Conservation (phyloP, 805 yeast species). For the Wickerhamomyces chambardii region DNA sequence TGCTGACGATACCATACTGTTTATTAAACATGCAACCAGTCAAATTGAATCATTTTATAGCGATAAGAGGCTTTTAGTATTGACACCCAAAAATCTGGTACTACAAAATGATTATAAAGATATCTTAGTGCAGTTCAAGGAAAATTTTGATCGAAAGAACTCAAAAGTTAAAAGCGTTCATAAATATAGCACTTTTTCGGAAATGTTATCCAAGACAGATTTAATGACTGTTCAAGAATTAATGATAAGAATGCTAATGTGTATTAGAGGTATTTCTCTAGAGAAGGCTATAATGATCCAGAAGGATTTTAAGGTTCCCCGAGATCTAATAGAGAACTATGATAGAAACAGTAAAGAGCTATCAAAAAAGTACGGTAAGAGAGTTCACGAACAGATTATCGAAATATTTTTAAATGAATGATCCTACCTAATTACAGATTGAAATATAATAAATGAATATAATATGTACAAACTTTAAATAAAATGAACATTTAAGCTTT, state of each 20-base stretch:
- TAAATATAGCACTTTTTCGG: constrained; percentile 48
- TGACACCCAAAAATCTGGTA: constrained; percentile 39
- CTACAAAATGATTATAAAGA: constrained; percentile 40
- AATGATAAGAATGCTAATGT: constrained; percentile 68
- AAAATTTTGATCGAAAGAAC: constrained; percentile 27
- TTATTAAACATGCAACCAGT: constrained; percentile 40
- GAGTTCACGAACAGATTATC: constrained; percentile 11
- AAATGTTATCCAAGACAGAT: constrained; percentile 59
- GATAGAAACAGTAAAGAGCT: constrained; percentile 12
- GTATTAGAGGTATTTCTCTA: constrained; percentile 70
- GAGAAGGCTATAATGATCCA: constrained; percentile 84
- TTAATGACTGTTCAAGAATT: constrained; percentile 68
- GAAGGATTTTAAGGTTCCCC: constrained; percentile 61
- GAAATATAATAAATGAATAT: no score
- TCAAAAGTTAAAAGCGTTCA: constrained; percentile 31
- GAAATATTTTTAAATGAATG: constrained; percentile 4
- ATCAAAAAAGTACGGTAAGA: constrained; percentile 21
- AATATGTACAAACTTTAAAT: no score
- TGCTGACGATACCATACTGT: constrained; percentile 66
- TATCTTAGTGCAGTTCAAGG: constrained; percentile 23
- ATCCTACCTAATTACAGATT: no score
- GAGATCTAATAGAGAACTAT: constrained; percentile 42
- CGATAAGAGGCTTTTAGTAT: constrained; percentile 32
- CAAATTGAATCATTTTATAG: constrained; percentile 31
- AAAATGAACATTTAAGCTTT: not conserved